These are phyloP conservation scores for Talaromyces rugulosus DNA, from an alignment of 2,329 filamentous ascomycete species.

Conservation along the genomic window DNA sequence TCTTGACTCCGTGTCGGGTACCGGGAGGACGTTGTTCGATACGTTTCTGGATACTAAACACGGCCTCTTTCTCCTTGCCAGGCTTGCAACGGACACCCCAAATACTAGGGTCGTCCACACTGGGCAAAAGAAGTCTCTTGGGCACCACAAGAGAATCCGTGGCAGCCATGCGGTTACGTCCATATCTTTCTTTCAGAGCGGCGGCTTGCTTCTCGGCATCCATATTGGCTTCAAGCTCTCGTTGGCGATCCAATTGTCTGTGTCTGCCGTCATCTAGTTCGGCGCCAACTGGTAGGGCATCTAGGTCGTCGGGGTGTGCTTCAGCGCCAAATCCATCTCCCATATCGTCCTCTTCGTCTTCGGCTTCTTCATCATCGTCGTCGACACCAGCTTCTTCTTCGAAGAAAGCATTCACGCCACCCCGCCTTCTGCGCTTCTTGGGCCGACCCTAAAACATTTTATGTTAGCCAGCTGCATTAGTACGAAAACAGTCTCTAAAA, in stretches of 20 bases:
- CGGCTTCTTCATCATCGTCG: conserved; percentile 80
- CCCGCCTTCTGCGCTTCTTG: conserved; percentile 69
- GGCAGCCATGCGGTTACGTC: conserved; percentile 65
- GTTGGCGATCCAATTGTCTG: conserved; percentile 86
- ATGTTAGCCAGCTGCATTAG: conserved; percentile 7
- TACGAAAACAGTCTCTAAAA: not conserved
- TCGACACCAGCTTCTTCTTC: conserved; percentile 98
- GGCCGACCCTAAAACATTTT: conserved; percentile 55
- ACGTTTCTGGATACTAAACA: conserved; percentile 83
- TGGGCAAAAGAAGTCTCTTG: conserved; percentile 80
- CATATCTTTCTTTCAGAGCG: conserved; percentile 81
- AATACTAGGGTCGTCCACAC: conserved; percentile 92
- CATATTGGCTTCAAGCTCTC: conserved; percentile 80
- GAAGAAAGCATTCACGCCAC: conserved; percentile 72
- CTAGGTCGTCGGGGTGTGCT: conserved; percentile 84
- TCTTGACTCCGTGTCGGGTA: conserved; percentile 74
- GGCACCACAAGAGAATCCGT: conserved; percentile 73
- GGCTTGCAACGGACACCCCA: conserved; percentile 92
- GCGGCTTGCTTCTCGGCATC: conserved; percentile 93
- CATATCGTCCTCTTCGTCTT: conserved; percentile 84
- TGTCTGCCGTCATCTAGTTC: conserved; percentile 89
- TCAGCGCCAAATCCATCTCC: conserved; percentile 83
- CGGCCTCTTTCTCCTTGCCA: conserved; percentile 89
- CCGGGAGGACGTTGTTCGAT: conserved; percentile 70
- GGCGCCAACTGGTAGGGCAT: conserved; percentile 67